Conservation (phyloP, 2,329 filamentous ascomycete species). For the Kalaharituber pfeilii region DNA sequence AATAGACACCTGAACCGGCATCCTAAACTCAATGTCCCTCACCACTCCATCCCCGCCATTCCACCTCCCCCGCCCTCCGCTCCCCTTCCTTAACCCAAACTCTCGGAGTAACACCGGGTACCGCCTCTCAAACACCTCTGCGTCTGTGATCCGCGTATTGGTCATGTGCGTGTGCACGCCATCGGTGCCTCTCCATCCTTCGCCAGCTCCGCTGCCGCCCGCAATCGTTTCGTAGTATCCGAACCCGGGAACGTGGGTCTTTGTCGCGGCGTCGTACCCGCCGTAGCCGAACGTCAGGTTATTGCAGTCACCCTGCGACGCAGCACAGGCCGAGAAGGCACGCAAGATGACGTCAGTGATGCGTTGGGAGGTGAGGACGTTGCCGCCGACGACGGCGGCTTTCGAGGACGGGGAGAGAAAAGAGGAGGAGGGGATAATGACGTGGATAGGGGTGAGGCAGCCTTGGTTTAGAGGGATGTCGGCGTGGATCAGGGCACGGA, state of each 20-base stretch:
- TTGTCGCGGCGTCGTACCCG: slow-evolving; percentile 39
- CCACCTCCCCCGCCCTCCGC: slow-evolving; percentile 47
- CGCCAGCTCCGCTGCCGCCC: slow-evolving; percentile 57
- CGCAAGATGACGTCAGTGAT: slow-evolving; percentile 70
- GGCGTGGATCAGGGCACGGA: slow-evolving; percentile 60
- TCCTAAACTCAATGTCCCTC: slow-evolving; percentile 64
- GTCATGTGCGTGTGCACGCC: slow-evolving; percentile 78
- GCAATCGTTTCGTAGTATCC: slow-evolving; percentile 79
- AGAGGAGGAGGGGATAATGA: slow-evolving; percentile 52
- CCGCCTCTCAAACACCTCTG: slow-evolving; percentile 59
- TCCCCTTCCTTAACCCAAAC: slow-evolving; percentile 47
- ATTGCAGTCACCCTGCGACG: slow-evolving; percentile 65
- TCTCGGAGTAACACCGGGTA: slow-evolving; percentile 58
- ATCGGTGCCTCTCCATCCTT: slow-evolving; percentile 52
- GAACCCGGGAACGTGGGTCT: slow-evolving; percentile 52
- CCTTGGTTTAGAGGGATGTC: slow-evolving; percentile 80
- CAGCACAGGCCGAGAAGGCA: slow-evolving; percentile 63
- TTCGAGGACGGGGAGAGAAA: slow-evolving; percentile 60
- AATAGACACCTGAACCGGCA: slow-evolving; percentile 61
- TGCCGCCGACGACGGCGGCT: slow-evolving; percentile 68
- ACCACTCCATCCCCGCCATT: slow-evolving; percentile 60
- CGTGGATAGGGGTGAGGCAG: slow-evolving; percentile 58
- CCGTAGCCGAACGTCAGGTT: slow-evolving; percentile 74
- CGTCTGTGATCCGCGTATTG: slow-evolving; percentile 67
- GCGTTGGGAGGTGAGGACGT: slow-evolving; percentile 60